Conservation (phyloP, 495 filamentous ascomycete genomes). For the Xylaria bambusicola region DNA sequence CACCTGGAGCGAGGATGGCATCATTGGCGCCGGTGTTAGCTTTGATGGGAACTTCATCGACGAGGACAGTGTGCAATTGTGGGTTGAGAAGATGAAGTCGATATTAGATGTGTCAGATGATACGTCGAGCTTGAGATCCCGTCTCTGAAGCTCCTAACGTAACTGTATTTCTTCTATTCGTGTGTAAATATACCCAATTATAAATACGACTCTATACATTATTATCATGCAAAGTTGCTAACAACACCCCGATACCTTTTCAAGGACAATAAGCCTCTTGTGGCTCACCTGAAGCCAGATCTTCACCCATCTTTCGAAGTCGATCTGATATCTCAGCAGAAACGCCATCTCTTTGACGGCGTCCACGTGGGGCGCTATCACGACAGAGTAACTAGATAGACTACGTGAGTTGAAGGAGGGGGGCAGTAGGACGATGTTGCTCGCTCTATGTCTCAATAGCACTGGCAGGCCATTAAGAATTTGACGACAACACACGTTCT, state of each 20-base stretch:
- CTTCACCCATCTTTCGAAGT: not conserved
- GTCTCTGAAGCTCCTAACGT: slow-evolving; percentile 8
- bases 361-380: not conserved
- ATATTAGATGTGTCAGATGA: slow-evolving; percentile 8
- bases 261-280: no score
- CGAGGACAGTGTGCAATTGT: not conserved
- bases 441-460: not conserved
- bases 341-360: not conserved
- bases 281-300: no score
- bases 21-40: slow-evolving; percentile 12
- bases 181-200: no score
- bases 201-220: no score
- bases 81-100: slow-evolving; percentile 15
- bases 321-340: not conserved
- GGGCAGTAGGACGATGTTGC: not conserved
- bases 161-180: no score
- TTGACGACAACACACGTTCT: not conserved
- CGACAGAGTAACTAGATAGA: not conserved
- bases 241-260: no score
- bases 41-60: slow-evolving; percentile 19
- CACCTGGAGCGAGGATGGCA: slow-evolving; percentile 12
- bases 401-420: not conserved
- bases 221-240: no score
- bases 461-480: not conserved
- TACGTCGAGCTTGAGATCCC: slow-evolving; percentile 1